Evolutionary conservation across 208 protist genomes (phyloP).

Genomic region (Phytomonas francai): DNA sequence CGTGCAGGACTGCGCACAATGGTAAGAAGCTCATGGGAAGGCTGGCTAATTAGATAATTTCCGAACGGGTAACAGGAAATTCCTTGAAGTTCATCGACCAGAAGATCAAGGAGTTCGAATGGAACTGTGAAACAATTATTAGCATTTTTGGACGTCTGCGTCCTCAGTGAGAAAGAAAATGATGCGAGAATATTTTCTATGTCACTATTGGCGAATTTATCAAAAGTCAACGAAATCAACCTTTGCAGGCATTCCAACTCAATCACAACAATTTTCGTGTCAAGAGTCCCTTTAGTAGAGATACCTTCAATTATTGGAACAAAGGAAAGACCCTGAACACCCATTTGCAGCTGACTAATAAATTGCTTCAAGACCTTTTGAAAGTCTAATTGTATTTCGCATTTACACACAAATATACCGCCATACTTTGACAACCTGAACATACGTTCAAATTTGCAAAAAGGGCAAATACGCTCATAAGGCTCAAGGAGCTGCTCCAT

Average conservation of each 20-base stretch:
- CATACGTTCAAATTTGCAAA: constrained; percentile 19
- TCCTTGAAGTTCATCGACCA: constrained; percentile 22
- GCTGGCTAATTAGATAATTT: constrained; percentile 20
- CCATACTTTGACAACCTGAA: constrained; percentile 66
- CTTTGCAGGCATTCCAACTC: constrained; percentile 32
- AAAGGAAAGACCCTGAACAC: constrained; percentile 14
- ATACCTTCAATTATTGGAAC: constrained; percentile 34
- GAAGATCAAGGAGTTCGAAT: constrained; percentile 14
- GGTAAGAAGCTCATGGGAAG: not conserved
- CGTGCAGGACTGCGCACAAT: not conserved
- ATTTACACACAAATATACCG: constrained; percentile 52
- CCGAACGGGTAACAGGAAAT: constrained; percentile 13
- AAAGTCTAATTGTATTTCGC: constrained; percentile 32
- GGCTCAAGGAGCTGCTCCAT: constrained; percentile 51
- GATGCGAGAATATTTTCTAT: not conserved
- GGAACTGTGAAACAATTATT: constrained; percentile 10
- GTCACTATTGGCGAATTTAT: constrained; percentile 16
- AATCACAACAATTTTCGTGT: constrained; percentile 28
- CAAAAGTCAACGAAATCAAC: constrained; percentile 15
- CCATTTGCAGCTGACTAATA: constrained; percentile 13
- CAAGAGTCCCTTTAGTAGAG: constrained; percentile 19
- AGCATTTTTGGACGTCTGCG: not conserved
- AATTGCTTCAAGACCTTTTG: constrained; percentile 32
- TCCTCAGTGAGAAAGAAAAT: constrained; percentile 22
- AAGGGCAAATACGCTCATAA: constrained; percentile 20